Evolutionary conservation across 1,284 basidiomycete species (phyloP).

Genomic region (Stygiomarasmius scandens): DNA sequence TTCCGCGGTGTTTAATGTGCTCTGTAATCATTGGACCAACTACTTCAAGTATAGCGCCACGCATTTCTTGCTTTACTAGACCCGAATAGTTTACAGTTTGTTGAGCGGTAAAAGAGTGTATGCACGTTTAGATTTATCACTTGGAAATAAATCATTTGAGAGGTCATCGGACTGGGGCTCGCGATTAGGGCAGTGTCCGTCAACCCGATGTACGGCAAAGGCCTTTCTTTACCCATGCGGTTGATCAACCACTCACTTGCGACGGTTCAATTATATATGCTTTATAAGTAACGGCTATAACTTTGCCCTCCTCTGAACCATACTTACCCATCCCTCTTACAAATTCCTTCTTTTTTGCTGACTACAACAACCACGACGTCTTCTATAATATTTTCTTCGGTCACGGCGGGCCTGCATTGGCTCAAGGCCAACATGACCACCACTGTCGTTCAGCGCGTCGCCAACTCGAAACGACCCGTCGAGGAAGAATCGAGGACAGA

Average conservation of each 20-base stretch:
- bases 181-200: not conserved
- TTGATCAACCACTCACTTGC: not conserved
- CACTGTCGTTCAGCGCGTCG: not conserved
- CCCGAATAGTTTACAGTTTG: not conserved
- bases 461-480: not conserved
- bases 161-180: not conserved
- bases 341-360: not conserved
- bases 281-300: not conserved
- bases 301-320: not conserved
- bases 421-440: conserved; percentile 12
- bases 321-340: not conserved
- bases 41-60: not conserved
- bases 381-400: conserved; percentile 3
- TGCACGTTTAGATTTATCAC: not conserved
- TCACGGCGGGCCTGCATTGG: conserved; percentile 8
- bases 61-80: not conserved
- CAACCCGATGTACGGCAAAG: not conserved
- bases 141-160: not conserved
- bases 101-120: not conserved
- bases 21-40: not conserved
- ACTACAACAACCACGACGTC: not conserved
- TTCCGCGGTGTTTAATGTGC: not conserved
- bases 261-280: not conserved
- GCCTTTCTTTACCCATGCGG: not conserved
- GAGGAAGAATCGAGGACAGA: not conserved